Evolutionary conservation across 2,329 filamentous ascomycete species (phyloP).

Genomic region (Rachicladosporium sp.): DNA sequence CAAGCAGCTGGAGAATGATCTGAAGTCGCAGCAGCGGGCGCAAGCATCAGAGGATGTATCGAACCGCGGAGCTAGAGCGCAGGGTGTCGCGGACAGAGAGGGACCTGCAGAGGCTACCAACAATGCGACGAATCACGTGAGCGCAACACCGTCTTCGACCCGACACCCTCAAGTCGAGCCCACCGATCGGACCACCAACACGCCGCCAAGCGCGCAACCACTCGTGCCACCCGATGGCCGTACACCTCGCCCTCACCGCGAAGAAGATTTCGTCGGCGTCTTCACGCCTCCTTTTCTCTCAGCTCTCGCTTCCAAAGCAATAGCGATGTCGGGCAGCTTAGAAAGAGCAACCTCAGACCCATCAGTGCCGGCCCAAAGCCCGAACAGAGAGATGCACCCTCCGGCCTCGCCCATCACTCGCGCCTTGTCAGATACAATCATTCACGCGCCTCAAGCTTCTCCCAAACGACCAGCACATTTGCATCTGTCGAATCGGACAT

Average conservation of each 20-base stretch:
- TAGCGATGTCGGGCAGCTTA: constrained; percentile 4
- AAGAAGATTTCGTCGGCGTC: constrained; percentile 24
- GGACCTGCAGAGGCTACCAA: neutral
- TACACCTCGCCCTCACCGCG: constrained; percentile 18
- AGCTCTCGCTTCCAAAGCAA: constrained; percentile 17
- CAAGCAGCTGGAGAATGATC: constrained; percentile 23
- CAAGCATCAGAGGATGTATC: neutral
- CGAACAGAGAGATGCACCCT: constrained; percentile 1
- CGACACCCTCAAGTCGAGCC: no score
- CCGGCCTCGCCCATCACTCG: constrained; percentile 9
- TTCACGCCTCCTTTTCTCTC: constrained; percentile 26
- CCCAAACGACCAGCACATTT: constrained; percentile 20
- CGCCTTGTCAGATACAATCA: constrained; percentile 18
- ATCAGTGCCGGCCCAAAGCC: constrained; percentile 13
- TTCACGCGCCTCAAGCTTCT: constrained; percentile 16
- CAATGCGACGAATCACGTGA: neutral
- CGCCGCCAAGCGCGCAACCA: no score
- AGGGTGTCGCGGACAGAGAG: neutral
- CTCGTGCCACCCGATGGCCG: constrained; percentile 9
- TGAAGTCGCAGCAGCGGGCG: constrained; percentile 8
- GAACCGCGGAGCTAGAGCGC: no score
- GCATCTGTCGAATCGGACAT: constrained; percentile 19
- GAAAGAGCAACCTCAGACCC: constrained; percentile 9
- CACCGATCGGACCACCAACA: no score
- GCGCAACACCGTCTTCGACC: no score